A percentile compares a stretch with the other conserved stretches of the same genome.
Conservation (phyloP, 2,329 filamentous ascomycete genomes). For the Colletotrichum trifolii region DNA sequence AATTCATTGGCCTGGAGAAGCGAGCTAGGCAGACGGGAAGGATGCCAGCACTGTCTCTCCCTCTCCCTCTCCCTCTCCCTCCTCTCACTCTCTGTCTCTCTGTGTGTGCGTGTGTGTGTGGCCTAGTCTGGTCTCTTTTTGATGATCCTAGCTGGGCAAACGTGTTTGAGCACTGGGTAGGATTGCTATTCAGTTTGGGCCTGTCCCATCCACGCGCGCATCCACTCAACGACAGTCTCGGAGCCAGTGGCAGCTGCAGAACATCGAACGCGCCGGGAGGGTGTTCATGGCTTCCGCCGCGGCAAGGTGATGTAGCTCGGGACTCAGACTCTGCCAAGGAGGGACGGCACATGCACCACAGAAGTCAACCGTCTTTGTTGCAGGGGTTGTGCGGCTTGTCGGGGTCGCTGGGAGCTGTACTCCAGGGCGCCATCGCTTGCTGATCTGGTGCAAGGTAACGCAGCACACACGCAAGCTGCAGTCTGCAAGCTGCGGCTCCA, state of each 20-base stretch:
- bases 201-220: conserved; percentile 15
- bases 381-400: conserved; percentile 22
- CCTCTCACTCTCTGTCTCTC: no score
- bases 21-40: no score
- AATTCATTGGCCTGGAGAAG: no score
- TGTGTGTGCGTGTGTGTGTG: no score
- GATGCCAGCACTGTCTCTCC: no score
- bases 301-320: conserved; percentile 11
- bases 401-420: conserved; percentile 22
- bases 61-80: no score
- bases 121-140: no score
- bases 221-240: conserved; percentile 13
- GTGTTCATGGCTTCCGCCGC: conserved; percentile 13
- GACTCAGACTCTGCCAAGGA: conserved; percentile 12
- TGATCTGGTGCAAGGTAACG: conserved; percentile 7
- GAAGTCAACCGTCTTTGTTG: conserved; percentile 20
- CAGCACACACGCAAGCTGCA: conserved; percentile 27
- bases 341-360: conserved; percentile 16
- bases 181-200: no score
- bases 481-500: conserved; percentile 32
- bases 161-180: no score
- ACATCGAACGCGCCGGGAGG: conserved; percentile 15
- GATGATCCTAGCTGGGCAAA: conserved; percentile 1
- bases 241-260: conserved; percentile 24
- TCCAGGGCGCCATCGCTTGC: conserved; percentile 1